phyloP scores from a whole-genome alignment of 148 eudicot species.

The Silene latifolia region DNA sequence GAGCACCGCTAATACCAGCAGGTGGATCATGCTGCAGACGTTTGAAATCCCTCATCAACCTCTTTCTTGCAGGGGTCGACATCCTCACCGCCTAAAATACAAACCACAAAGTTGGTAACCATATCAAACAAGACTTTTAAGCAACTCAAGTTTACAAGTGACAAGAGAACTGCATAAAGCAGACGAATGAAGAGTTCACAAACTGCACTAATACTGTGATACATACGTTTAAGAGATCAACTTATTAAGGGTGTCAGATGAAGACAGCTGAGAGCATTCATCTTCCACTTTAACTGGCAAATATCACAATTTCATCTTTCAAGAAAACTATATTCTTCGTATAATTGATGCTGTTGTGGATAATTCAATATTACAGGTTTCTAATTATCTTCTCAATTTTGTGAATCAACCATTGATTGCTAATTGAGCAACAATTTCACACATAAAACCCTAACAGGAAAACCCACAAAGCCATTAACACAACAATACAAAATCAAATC shows the following conservation, averaged over 20 bases:
- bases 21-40: constrained; percentile 73
- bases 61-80: constrained; percentile 70
- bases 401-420: not conserved
- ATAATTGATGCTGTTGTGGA: not conserved
- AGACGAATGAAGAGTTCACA: not conserved
- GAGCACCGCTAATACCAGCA: constrained; percentile 75
- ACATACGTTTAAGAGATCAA: not conserved
- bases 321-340: not conserved
- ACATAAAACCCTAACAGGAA: not conserved
- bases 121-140: not conserved
- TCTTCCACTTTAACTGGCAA: not conserved
- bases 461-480: not conserved
- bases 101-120: constrained; percentile 1
- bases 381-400: no score
- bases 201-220: not conserved
- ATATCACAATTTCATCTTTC: not conserved
- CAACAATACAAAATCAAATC: not conserved
- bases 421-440: not conserved
- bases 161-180: not conserved
- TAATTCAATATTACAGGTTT: not conserved
- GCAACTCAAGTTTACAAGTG: not conserved
- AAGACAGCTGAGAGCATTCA: not conserved
- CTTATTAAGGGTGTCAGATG: not conserved
- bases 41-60: constrained; percentile 75
- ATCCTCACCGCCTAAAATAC: constrained; percentile 43